Conservation (phyloP, 2,329 filamentous ascomycete species). For the Grosmannia huntii region DNA sequence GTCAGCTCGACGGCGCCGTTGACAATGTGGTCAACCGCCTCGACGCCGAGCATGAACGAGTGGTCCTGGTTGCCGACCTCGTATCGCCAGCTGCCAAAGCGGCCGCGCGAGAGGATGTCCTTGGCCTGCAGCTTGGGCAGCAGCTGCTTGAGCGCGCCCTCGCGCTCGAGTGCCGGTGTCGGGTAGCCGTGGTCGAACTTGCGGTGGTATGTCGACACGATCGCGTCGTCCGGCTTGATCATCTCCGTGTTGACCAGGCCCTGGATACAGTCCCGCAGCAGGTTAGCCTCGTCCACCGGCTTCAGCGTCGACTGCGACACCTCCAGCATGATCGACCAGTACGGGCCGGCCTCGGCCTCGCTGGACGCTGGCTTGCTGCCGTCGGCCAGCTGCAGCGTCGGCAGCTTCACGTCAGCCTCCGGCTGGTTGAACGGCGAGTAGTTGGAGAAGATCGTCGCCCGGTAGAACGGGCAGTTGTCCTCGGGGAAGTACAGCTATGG, state of each 20-base stretch:
- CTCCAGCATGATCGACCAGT: conserved; percentile 99
- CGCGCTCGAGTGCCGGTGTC: conserved; percentile 86
- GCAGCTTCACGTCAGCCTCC: conserved; percentile 64
- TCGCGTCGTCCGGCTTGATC: conserved; percentile 82
- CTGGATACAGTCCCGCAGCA: conserved; percentile 85
- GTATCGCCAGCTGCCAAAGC: conserved; percentile 97
- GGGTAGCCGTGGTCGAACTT: conserved; percentile 98
- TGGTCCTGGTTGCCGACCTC: conserved; percentile 94
- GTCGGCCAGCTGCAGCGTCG: conserved; percentile 74
- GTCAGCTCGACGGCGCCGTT: conserved; percentile 84
- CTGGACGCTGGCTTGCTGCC: conserved; percentile 66
- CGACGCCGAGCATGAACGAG: conserved; percentile 93
- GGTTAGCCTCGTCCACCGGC: conserved; percentile 73
- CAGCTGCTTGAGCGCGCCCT: conserved; percentile 83
- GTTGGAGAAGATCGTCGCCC: conserved; percentile 99
- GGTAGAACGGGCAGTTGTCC: conserved; percentile 97
- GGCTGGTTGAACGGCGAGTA: conserved; percentile 99
- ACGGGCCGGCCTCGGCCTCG: conserved; percentile 74
- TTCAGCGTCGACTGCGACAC: conserved; percentile 94
- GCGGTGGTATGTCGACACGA: conserved; percentile 96
- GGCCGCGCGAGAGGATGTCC: conserved; percentile 89
- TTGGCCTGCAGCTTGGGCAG: conserved; percentile 83
- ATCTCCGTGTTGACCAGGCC: conserved; percentile 97
- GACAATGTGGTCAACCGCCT: conserved; percentile 82
- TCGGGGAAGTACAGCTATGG: conserved; percentile 92